These are phyloP conservation scores for Rutstroemia sp. DNA, from an alignment of 2,329 filamentous ascomycete genomes.

Conservation along the genomic window DNA sequence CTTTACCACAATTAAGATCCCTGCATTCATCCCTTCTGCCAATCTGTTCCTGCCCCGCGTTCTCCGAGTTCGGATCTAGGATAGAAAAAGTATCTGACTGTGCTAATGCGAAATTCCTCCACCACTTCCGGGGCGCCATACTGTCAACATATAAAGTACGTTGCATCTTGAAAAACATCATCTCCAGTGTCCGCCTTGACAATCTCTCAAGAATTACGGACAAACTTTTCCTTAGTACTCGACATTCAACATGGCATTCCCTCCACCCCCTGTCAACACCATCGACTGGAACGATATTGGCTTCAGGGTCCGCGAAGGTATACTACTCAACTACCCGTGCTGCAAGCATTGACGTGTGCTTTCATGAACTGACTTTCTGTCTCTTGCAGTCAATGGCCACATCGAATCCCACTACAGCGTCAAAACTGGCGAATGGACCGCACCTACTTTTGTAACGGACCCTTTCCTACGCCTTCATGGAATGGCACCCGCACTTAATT, in stretches of 20 bases:
- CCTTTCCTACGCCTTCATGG: constrained; percentile 86
- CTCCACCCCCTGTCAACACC: constrained; percentile 68
- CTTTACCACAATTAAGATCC: neutral
- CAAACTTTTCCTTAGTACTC: neutral
- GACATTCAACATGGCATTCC: constrained; percentile 45
- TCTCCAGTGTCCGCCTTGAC: too few relatives aligned
- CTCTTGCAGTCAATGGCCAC: constrained; percentile 75
- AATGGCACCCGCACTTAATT: constrained; percentile 93
- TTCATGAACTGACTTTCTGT: neutral
- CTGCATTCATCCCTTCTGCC: constrained; percentile 4
- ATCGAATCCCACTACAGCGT: constrained; percentile 79
- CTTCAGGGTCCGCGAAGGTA: constrained; percentile 86
- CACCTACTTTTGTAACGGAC: constrained; percentile 71
- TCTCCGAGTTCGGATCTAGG: constrained; percentile 4
- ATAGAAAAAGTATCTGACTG: too few relatives aligned
- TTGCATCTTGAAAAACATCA: neutral
- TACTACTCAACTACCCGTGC: constrained; percentile 18
- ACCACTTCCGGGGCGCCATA: too few relatives aligned
- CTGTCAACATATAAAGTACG: neutral
- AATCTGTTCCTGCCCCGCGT: neutral
- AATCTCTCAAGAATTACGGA: neutral
- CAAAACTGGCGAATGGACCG: constrained; percentile 67
- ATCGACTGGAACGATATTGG: constrained; percentile 92
- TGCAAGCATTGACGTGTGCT: neutral
- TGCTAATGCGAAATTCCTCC: neutral